phyloP scores from a whole-genome alignment of 352 stramenopile genomes.

The Phytopythium delawarense region DNA sequence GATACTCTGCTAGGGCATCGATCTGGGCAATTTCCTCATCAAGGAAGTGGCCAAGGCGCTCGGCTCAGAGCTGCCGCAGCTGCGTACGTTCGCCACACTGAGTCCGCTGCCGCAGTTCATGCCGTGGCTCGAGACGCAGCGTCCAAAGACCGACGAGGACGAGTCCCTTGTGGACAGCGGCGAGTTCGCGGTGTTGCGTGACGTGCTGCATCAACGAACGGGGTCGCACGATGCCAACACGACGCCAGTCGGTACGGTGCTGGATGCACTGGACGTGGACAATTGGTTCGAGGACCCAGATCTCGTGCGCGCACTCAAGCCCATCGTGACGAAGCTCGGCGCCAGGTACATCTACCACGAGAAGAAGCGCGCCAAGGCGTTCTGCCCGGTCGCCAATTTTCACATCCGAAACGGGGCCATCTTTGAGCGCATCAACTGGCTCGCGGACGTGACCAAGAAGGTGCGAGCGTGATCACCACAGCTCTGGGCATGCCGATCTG shows the following conservation, averaged over 20 bases:
- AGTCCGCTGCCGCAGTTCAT: conserved; percentile 93
- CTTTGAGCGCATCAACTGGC: conserved; percentile 85
- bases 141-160: conserved; percentile 25
- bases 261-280: conserved; percentile 36
- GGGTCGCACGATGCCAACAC: conserved; percentile 4
- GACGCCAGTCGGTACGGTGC: conserved; percentile 26
- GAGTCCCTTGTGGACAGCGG: conserved; percentile 26
- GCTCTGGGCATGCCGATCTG: not conserved
- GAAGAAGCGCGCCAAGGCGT: conserved; percentile 79
- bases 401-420: conserved; percentile 83
- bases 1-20: conserved; percentile 68
- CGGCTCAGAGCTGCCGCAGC: conserved; percentile 56
- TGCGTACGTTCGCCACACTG: conserved; percentile 91
- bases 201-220: conserved; percentile 10
- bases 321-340: conserved; percentile 62
- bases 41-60: conserved; percentile 91
- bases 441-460: conserved; percentile 73
- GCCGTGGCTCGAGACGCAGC: conserved; percentile 89
- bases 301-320: conserved; percentile 42
- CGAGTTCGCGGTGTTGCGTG: conserved; percentile 25
- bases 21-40: conserved; percentile 95
- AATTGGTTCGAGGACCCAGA: conserved; percentile 44
- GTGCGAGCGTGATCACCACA: conserved; percentile 13
- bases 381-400: conserved; percentile 84
- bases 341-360: conserved; percentile 70